Percentiles rank a stretch among this genome's conserved stretches.
These are phyloP conservation scores for Kurtzmaniella cleridarum DNA, from an alignment of 805 yeast species.

Conservation along the genomic window DNA sequence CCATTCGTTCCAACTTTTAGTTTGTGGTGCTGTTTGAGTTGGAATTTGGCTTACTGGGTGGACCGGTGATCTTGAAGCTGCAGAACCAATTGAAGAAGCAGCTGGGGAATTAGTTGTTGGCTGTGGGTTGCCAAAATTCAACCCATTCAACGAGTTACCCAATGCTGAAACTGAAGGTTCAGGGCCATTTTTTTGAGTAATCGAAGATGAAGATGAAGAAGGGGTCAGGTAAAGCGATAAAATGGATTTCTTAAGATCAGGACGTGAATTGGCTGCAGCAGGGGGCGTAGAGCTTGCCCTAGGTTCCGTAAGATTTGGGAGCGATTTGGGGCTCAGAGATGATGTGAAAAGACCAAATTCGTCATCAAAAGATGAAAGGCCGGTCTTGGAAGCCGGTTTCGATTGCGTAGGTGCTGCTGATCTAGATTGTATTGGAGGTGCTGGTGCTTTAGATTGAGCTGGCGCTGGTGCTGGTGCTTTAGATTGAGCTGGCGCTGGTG, in stretches of 20 bases:
- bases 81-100: conserved; percentile 5
- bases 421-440: background rate
- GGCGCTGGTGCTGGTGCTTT: background rate
- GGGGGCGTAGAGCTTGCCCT: conserved; percentile 16
- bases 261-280: conserved; percentile 44
- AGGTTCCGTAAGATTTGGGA: conserved; percentile 6
- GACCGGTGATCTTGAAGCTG: conserved; percentile 4
- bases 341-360: conserved; percentile 39
- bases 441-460: background rate
- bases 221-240: conserved; percentile 74
- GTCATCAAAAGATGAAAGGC: conserved; percentile 27
- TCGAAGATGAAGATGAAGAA: conserved; percentile 42
- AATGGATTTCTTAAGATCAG: conserved; percentile 88
- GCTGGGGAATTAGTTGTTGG: conserved; percentile 1
- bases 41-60: background rate
- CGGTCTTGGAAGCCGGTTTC: too few relatives aligned
- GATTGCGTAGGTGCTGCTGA: too few relatives aligned
- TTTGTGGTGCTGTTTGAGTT: conserved; percentile 3
- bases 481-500: background rate
- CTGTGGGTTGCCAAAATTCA: conserved; percentile 1
- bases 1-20: conserved; percentile 29
- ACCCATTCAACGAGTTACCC: conserved; percentile 19
- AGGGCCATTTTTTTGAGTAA: conserved; percentile 13
- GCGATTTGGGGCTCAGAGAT: conserved; percentile 13
- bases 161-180: conserved; percentile 10